A percentile compares a stretch with the other conserved stretches of the same genome.
Conservation (phyloP, 768 basidiomycete genomes). For the Pleurotus eryngii region DNA sequence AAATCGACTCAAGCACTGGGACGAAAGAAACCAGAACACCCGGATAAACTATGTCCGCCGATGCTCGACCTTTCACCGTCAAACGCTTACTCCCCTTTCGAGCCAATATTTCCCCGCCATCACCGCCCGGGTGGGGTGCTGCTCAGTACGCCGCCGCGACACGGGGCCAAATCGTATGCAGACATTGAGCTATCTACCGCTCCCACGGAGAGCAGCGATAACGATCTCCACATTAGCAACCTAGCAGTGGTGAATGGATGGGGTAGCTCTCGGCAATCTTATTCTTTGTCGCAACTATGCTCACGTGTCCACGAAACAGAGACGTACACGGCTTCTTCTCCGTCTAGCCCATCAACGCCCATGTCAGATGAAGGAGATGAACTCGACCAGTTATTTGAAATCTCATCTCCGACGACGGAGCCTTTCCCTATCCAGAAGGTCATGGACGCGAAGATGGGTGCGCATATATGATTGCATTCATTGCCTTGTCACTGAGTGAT, state of each 20-base stretch:
- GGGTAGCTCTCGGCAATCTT: slow-evolving; percentile 33
- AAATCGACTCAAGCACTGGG: background rate
- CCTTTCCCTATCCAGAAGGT: slow-evolving; percentile 29
- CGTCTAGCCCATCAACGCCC: slow-evolving; percentile 39
- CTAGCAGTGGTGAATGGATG: slow-evolving; percentile 64
- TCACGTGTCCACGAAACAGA: slow-evolving; percentile 18
- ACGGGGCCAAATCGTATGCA: slow-evolving; percentile 15
- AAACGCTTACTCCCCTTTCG: background rate
- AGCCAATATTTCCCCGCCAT: slow-evolving; percentile 42
- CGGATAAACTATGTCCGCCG: background rate
- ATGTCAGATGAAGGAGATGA: slow-evolving; percentile 42
- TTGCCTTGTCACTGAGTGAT: too few species aligned
- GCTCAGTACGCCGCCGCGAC: slow-evolving; percentile 4
- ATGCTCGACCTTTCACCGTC: background rate
- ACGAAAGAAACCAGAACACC: background rate
- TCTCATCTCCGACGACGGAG: slow-evolving; percentile 47
- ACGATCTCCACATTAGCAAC: slow-evolving; percentile 43
- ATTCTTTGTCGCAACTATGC: too few species aligned
- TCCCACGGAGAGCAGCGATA: slow-evolving; percentile 35
- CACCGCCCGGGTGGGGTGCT: slow-evolving; percentile 16
- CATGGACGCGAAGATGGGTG: slow-evolving; percentile 50
- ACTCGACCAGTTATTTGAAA: slow-evolving; percentile 49
- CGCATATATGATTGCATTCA: background rate
- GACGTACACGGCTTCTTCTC: slow-evolving; percentile 36
- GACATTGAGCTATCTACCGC: slow-evolving; percentile 24